A percentile compares a stretch with the other conserved stretches of the same genome.
Evolutionary conservation across 805 yeast genomes (phyloP).

Genomic region (Blastobotrys robertii): DNA sequence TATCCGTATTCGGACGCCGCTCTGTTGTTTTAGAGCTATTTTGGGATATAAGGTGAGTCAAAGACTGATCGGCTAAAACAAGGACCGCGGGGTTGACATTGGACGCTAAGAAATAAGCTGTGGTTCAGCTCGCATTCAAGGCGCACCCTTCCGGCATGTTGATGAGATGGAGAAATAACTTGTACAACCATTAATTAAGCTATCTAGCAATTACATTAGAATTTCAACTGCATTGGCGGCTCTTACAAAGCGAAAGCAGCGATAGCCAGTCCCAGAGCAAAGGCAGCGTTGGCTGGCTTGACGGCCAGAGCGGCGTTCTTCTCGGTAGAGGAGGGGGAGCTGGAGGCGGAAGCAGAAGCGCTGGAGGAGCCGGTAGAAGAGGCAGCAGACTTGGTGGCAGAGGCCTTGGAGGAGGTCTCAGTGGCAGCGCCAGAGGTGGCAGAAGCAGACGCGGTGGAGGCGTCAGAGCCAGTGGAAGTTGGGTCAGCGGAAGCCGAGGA

Average conservation of each 20-base stretch:
- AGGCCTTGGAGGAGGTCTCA: background rate
- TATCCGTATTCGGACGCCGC: too few relatives aligned
- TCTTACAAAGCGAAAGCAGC: background rate
- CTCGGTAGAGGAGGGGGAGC: slow-evolving; percentile 1
- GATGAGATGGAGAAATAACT: too few relatives aligned
- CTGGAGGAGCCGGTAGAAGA: slow-evolving; percentile 7
- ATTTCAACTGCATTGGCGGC: too few relatives aligned
- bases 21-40: too few relatives aligned
- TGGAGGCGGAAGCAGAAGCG: slow-evolving; percentile 5
- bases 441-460: slow-evolving; percentile 9
- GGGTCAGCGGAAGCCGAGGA: slow-evolving; percentile 6
- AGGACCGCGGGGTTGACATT: too few relatives aligned
- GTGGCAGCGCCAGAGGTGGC: slow-evolving; percentile 5
- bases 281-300: background rate
- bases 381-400: slow-evolving; percentile 4
- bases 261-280: slow-evolving; percentile 1
- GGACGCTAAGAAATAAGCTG: too few relatives aligned
- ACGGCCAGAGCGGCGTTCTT: background rate
- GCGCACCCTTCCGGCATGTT: too few relatives aligned
- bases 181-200: too few relatives aligned
- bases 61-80: too few relatives aligned
- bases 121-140: too few relatives aligned
- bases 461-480: slow-evolving; percentile 6
- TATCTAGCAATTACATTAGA: too few relatives aligned
- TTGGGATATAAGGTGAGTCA: too few relatives aligned